Evolutionary conservation across 768 basidiomycete genomes (phyloP), one percentile per base, ranked within the genome.

Genomic region (Collybia sordida): DNA sequence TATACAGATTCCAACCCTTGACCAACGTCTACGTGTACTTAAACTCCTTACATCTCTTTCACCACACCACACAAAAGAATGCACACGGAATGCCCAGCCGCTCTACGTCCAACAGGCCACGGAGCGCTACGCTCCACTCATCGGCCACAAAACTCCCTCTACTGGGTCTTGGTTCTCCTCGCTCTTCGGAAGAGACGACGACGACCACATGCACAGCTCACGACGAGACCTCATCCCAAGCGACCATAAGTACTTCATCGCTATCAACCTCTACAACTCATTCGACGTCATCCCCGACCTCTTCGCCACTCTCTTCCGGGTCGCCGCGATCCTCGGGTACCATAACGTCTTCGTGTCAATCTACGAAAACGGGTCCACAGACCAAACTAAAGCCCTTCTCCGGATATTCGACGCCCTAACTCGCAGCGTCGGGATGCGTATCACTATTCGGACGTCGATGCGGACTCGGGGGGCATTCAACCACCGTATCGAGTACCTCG

Each of bases 401-500:
- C 83, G 90, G 44, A 94, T 98, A 45, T 98, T 98, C 64, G 94
- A 96, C 69, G 89, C 95, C 3, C 79, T 99, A 43, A 92, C 92
- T 1, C 78, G 88, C 38, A 85, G 83, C 42, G 92, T 96, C 51
- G 97, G 97, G 22, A 78, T 98, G 69, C 85, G 97, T 45, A 82
- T 99, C 54, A 90, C 88, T 59, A 98, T 99, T 61, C 85, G 93
- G 51, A 94, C 94, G 0, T 92, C 88, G 8, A 89, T 86, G 75
- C 86, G 97, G 54, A 95, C 90, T 8, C 80, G 96, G 23, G 97
- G 97, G 35, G 88, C 90, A 7, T 98, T 98, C 78, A 96, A 96
- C 69, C 97, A 99, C 67, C 95, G 97, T 46, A 99, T 99, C 76
- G 97, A 99, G 70, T 99, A 99, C 72, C 86, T 99, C 45, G 97